Conservation (phyloP, 805 yeast genomes). For the Candida succiphila region DNA sequence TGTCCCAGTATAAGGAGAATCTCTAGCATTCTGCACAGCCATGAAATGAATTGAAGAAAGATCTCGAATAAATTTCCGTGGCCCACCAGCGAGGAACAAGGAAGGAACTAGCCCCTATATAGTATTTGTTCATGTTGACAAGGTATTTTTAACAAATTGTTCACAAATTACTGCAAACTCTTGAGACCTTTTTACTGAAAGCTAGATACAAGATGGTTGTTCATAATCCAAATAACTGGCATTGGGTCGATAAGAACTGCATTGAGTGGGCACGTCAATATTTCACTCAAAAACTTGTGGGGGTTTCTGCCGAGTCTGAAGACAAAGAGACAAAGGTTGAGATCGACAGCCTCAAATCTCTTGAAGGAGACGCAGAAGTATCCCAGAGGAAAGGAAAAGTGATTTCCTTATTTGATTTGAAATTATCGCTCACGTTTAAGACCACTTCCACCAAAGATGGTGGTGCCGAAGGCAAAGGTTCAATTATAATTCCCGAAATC, state of each 20-base stretch:
- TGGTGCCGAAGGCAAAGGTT: constrained; percentile 41
- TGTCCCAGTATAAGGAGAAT: too few relatives aligned
- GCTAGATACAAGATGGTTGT: too few relatives aligned
- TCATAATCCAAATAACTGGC: constrained; percentile 98
- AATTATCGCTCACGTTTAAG: constrained; percentile 46
- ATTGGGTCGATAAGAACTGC: constrained; percentile 98
- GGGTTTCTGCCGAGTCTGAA: constrained; percentile 28
- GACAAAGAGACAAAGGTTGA: constrained; percentile 20
- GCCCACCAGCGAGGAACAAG: too few relatives aligned
- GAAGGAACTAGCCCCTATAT: too few relatives aligned
- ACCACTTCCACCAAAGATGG: constrained; percentile 30
- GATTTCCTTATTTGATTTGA: constrained; percentile 80
- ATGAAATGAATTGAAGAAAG: too few relatives aligned
- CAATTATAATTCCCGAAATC: constrained; percentile 79
- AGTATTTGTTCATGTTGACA: neutral
- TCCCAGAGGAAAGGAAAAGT: constrained; percentile 96
- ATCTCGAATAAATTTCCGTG: too few relatives aligned
- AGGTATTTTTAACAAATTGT: neutral
- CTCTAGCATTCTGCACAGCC: too few relatives aligned
- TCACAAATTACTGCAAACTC: neutral
- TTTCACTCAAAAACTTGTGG: constrained; percentile 52
- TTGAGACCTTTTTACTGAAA: too few relatives aligned
- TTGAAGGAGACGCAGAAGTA: constrained; percentile 96
- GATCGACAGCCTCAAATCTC: constrained; percentile 36
- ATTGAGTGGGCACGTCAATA: constrained; percentile 81